These are phyloP conservation scores for Dicorynia guianensis DNA, from an alignment of 306 rosid genomes.

Conservation along the genomic window DNA sequence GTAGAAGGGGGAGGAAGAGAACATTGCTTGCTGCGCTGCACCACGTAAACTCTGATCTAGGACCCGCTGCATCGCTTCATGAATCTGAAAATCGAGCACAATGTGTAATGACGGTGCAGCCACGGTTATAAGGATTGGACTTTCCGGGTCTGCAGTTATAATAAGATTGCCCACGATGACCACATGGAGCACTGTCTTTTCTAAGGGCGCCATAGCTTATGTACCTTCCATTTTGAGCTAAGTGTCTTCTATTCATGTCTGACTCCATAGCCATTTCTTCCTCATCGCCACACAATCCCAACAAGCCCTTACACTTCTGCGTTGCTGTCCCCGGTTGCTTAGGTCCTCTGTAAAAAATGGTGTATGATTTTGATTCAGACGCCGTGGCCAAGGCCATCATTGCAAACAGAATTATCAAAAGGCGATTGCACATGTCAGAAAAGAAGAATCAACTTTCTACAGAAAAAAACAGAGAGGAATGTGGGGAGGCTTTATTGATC, in stretches of 20 bases:
- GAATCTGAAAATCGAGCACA: conserved; percentile 53
- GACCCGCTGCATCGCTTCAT: not conserved
- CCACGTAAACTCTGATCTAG: too few relatives aligned
- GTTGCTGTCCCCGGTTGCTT: not conserved
- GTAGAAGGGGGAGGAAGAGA: too few relatives aligned
- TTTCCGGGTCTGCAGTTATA: conserved; percentile 45
- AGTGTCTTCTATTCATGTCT: conserved; percentile 26
- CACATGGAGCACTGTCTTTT: conserved; percentile 44
- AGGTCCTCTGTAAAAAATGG: not conserved
- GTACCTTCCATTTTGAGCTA: conserved; percentile 24
- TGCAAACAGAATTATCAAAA: conserved; percentile 10
- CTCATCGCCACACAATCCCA: conserved; percentile 45
- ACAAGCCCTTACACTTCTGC: conserved; percentile 21
- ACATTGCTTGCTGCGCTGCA: not conserved
- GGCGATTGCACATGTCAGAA: conserved; percentile 33
- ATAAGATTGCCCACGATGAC: conserved; percentile 56
- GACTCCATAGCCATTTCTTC: conserved; percentile 47
- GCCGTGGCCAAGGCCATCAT: conserved; percentile 21
- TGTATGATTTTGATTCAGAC: conserved; percentile 1
- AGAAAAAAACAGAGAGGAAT: not conserved
- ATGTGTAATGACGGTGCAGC: conserved; percentile 56
- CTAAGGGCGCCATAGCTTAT: conserved; percentile 57
- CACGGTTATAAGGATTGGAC: conserved; percentile 60
- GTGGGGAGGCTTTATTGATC: not conserved
- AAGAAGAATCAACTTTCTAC: not conserved